Evolutionary conservation across 2,329 filamentous ascomycete genomes (phyloP).

Genomic region (Penicillium sp.): DNA sequence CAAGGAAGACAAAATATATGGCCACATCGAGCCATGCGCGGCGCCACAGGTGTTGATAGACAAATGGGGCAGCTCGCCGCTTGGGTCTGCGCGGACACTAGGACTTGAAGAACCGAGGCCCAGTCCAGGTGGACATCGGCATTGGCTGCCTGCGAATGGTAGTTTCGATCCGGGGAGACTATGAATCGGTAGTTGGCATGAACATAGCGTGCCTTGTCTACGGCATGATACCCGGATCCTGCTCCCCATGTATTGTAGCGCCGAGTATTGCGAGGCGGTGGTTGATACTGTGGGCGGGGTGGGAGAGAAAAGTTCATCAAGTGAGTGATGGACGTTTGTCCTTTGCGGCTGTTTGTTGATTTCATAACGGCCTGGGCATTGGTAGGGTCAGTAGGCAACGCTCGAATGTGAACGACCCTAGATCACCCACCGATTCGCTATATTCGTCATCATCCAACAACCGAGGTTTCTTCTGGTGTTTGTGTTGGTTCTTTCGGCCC

Average conservation of each 20-base stretch:
- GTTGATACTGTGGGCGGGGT: slow-evolving; percentile 62
- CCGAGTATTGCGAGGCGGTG: slow-evolving; percentile 62
- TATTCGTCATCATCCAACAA: slow-evolving; percentile 82
- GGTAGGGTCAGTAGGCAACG: slow-evolving; percentile 14
- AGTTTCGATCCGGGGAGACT: slow-evolving; percentile 78
- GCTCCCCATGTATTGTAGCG: slow-evolving; percentile 78
- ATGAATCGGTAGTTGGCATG: slow-evolving; percentile 98
- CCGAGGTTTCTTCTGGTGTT: slow-evolving; percentile 72
- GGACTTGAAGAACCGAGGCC: slow-evolving; percentile 84
- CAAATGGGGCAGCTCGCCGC: slow-evolving; percentile 90
- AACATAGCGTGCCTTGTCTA: slow-evolving; percentile 88
- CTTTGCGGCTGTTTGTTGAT: slow-evolving; percentile 70
- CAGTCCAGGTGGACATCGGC: slow-evolving; percentile 89
- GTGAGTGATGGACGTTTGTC: slow-evolving; percentile 96
- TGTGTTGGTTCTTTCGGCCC: slow-evolving; percentile 76
- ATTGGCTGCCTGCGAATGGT: slow-evolving; percentile 76
- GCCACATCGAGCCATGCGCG: slow-evolving; percentile 94
- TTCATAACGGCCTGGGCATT: slow-evolving; percentile 58
- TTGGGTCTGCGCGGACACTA: slow-evolving; percentile 88
- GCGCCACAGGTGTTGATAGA: slow-evolving; percentile 85
- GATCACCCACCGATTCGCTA: slow-evolving; percentile 68
- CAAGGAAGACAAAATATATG: slow-evolving; percentile 97
- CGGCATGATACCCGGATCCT: slow-evolving; percentile 84
- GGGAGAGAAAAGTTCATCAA: slow-evolving; percentile 88
- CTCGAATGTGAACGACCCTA: slow-evolving; percentile 1